These are phyloP conservation scores for Fraxinus americana DNA, from an alignment of 257 asterid genomes.

Conservation along the genomic window DNA sequence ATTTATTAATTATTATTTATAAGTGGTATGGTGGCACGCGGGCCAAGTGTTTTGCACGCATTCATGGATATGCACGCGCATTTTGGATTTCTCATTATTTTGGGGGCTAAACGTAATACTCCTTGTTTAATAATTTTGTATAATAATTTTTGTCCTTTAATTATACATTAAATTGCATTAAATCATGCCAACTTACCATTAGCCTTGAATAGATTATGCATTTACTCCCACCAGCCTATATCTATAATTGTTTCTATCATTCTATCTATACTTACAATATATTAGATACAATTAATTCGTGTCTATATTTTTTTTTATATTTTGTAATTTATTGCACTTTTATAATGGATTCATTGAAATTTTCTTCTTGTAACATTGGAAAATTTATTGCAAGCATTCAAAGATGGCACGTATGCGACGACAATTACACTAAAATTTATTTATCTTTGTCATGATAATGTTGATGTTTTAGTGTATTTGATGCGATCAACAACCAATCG, in stretches of 20 bases:
- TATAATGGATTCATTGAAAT: not conserved
- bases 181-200: not conserved
- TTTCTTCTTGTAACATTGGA: not conserved
- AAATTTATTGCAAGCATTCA: not conserved
- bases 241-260: not conserved
- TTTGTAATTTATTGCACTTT: not conserved
- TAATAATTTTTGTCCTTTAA: not conserved
- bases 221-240: not conserved
- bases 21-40: conserved; percentile 48
- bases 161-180: too few relatives aligned
- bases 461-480: too few relatives aligned
- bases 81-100: conserved; percentile 7
- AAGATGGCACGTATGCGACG: not conserved
- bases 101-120: conserved; percentile 4
- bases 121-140: not conserved
- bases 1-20: conserved; percentile 4
- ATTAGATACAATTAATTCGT: not conserved
- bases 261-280: not conserved
- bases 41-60: conserved; percentile 39
- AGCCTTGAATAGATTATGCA: not conserved
- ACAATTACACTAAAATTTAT: too few relatives aligned
- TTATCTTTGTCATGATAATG: too few relatives aligned
- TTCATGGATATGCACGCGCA: conserved; percentile 40
- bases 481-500: too few relatives aligned
- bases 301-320: not conserved